A percentile compares a stretch with the other conserved stretches of the same genome.
These are phyloP conservation scores for Davidsoniella neocaledoniae DNA, from an alignment of 2,329 filamentous ascomycete genomes.

Conservation along the genomic window DNA sequence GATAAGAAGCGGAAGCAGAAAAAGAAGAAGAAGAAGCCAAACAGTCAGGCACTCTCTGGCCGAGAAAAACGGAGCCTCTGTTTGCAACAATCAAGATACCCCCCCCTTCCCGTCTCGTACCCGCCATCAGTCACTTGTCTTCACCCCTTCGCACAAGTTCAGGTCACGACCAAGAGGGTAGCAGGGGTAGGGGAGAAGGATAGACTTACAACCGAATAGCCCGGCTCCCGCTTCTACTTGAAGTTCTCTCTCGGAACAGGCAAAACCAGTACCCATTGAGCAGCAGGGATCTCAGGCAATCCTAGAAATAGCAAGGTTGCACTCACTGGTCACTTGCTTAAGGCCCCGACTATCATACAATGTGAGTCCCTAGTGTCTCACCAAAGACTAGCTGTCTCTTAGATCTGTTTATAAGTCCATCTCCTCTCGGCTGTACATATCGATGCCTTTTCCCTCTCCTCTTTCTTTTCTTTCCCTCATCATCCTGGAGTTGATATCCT, in stretches of 20 bases:
- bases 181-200: too few species aligned
- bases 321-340: neutral
- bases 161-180: neutral
- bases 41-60: too few species aligned
- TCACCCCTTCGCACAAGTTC: neutral
- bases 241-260: neutral
- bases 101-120: neutral
- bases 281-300: neutral
- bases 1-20: neutral
- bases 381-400: neutral
- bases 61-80: neutral
- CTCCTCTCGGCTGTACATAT: conserved; percentile 5
- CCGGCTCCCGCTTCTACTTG: conserved; percentile 2
- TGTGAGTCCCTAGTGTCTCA: neutral
- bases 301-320: neutral
- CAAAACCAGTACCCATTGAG: neutral
- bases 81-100: neutral
- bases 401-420: conserved; percentile 6
- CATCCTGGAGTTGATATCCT: conserved; percentile 10
- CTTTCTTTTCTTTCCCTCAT: conserved; percentile 8
- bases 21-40: too few species aligned
- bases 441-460: conserved; percentile 1
- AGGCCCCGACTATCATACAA: neutral
- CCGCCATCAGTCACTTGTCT: neutral
- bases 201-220: neutral